Base-by-base conservation (phyloP, 1,284 basidiomycete species). In the Microbotryomycetes sp. region DNA sequence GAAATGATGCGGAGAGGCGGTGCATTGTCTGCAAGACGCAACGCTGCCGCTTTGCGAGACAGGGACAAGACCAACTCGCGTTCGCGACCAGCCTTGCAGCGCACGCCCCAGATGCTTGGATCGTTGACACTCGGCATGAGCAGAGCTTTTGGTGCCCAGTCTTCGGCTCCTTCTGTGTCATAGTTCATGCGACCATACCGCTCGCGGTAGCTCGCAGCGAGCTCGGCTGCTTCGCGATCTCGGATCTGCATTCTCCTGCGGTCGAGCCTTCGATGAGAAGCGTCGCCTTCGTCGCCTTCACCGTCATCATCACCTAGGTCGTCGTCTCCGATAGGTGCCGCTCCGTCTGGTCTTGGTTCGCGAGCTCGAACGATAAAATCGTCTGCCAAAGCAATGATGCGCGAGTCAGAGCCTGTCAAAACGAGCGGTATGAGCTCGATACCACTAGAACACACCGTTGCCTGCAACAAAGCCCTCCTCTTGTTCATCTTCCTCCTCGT, bases 51-150 rank as follows among this genome's bases (percentile, higher is more conserved):
- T 76, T 97, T 97, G 67, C 92, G 86, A 82, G 97, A 92, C 56
- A 99, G 84, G 74, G 89, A 92, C 76, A 92, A 89, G 49, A 96
- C 87, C 62, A 98, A 86, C 55, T 93, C 90, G 48, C 88, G 83
- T 78, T 98, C 94, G 63, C 91, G 85, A 19, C 94, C 93, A 54
- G 86, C 83, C 82, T 92, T 92, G 71, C 94, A 92, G 69, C 89
- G 83, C 57, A 98, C 86, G 77, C 93, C 92, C 92, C 92, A 99
- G 69, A 99, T 78, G 73, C 85, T 93, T 6, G 94, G 89, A 75
- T 98, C 94, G 63, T 96, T 87, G 6, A 97, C 92, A 16, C 88
- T 89, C 36, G 94, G 94, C 93, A 98, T 97, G 49, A 96, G 81
- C 52, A 97, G 78, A n/a, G 92, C 84, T 74, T 97, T 92, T 0